Conservation (phyloP, 352 stramenopile species). For the Phytophthora melonis region DNA sequence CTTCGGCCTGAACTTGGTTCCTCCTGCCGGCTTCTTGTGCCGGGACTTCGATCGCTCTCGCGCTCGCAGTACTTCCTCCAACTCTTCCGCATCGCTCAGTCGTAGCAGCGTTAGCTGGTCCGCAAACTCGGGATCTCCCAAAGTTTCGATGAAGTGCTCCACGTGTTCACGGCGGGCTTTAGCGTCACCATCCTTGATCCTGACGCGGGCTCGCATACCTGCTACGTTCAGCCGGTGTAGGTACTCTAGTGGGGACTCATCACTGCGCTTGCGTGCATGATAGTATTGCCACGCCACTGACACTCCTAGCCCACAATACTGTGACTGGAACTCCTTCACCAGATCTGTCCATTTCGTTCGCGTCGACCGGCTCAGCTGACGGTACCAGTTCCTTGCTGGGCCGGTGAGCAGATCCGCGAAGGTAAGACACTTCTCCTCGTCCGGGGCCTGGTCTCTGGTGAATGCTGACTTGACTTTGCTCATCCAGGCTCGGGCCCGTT, state of each 20-base stretch:
- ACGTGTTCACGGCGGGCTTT: background rate
- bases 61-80: background rate
- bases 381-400: slow-evolving; percentile 7
- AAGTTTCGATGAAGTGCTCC: too few species aligned
- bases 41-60: slow-evolving; percentile 2
- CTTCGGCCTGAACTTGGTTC: slow-evolving; percentile 5
- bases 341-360: background rate
- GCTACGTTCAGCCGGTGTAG: slow-evolving; percentile 14
- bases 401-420: slow-evolving; percentile 7
- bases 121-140: too few species aligned
- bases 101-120: background rate
- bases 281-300: slow-evolving; percentile 15
- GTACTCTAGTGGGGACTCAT: slow-evolving; percentile 16
- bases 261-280: background rate
- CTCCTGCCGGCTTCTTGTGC: slow-evolving; percentile 9
- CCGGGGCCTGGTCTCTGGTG: background rate
- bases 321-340: slow-evolving; percentile 2
- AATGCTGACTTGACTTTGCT: slow-evolving; percentile 5
- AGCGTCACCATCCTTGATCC: slow-evolving; percentile 5
- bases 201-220: slow-evolving; percentile 1
- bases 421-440: slow-evolving; percentile 4
- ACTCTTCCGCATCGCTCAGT: background rate
- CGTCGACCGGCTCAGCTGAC: background rate
- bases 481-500: slow-evolving; percentile 4
- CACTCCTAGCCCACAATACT: slow-evolving; percentile 3